These are phyloP conservation scores for Rhizopus sp. DNA, from an alignment of 371 early-diverging fungal species.

Conservation along the genomic window DNA sequence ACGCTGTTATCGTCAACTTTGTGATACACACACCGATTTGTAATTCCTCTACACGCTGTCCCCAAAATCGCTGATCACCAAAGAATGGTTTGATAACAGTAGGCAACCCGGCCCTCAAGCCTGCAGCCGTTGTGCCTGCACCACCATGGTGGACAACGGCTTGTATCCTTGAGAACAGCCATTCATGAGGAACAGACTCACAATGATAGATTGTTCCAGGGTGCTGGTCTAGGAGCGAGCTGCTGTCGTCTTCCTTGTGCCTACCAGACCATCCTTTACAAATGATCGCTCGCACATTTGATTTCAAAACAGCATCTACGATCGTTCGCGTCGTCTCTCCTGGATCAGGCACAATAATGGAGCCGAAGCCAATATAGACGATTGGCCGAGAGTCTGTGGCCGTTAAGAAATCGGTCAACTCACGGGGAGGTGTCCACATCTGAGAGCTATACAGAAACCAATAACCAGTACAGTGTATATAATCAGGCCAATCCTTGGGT, in stretches of 20 bases:
- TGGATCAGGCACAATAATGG: constrained; percentile 80
- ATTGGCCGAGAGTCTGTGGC: constrained; percentile 52
- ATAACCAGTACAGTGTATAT: constrained; percentile 75
- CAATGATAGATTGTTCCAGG: constrained; percentile 55
- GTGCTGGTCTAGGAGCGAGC: constrained; percentile 27
- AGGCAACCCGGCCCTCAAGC: constrained; percentile 73
- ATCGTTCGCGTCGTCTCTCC: constrained; percentile 66
- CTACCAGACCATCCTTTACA: constrained; percentile 82
- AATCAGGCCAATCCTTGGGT: constrained; percentile 79
- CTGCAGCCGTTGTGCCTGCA: constrained; percentile 85
- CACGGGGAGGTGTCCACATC: constrained; percentile 60
- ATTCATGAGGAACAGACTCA: constrained; percentile 80
- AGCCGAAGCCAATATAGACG: constrained; percentile 87
- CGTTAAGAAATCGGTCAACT: constrained; percentile 57
- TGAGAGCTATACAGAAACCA: constrained; percentile 80
- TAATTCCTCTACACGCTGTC: constrained; percentile 63
- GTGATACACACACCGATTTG: constrained; percentile 64
- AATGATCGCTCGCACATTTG: constrained; percentile 74
- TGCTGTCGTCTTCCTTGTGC: constrained; percentile 32
- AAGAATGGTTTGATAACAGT: constrained; percentile 83
- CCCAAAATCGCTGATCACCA: constrained; percentile 87
- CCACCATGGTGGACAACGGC: constrained; percentile 89
- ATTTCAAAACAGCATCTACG: constrained; percentile 66
- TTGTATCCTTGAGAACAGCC: constrained; percentile 77
- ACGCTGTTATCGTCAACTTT: constrained; percentile 55